Percentiles rank a stretch among this genome's conserved stretches.
Evolutionary conservation across 1,139 yeast genomes (phyloP).

Genomic region (Blastobotrys capitulatus): DNA sequence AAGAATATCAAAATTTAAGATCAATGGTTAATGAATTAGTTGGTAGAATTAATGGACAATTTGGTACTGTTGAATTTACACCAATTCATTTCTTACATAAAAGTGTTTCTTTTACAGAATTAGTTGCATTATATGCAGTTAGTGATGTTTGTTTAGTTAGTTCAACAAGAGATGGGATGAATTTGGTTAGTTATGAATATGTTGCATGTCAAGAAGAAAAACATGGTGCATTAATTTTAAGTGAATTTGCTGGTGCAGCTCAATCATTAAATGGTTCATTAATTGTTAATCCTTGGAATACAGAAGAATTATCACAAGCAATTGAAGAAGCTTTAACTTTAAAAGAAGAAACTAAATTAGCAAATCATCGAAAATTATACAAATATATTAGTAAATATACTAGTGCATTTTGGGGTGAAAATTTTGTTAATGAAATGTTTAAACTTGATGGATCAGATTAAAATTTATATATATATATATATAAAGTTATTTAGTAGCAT

Average conservation of each 20-base stretch:
- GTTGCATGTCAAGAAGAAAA: conserved; percentile 90
- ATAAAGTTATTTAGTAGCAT: conserved; percentile 35
- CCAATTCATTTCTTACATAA: conserved; percentile 97
- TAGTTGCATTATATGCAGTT: conserved; percentile 76
- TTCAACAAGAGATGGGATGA: conserved; percentile 98
- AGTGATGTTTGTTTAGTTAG: conserved; percentile 91
- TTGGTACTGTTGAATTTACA: conserved; percentile 95
- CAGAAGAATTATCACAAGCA: conserved; percentile 85
- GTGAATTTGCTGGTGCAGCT: conserved; percentile 99
- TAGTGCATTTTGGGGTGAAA: conserved; percentile 95
- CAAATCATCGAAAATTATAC: conserved; percentile 78
- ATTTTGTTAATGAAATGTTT: conserved; percentile 77
- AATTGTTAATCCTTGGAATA: conserved; percentile 97
- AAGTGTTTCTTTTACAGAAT: conserved; percentile 83
- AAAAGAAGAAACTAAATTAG: conserved; percentile 69
- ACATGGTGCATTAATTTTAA: conserved; percentile 78
- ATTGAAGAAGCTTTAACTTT: conserved; percentile 82
- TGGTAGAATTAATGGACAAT: conserved; percentile 93
- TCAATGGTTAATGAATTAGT: conserved; percentile 94
- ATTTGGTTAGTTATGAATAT: conserved; percentile 90
- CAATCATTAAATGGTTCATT: conserved; percentile 92
- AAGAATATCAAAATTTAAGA: conserved; percentile 90
- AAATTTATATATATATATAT: neutral
- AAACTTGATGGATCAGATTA: conserved; percentile 11
- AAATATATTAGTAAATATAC: conserved; percentile 88